These are phyloP conservation scores for Chloris gayana DNA, from an alignment of 176 grass and related monocot genomes.

Conservation along the genomic window DNA sequence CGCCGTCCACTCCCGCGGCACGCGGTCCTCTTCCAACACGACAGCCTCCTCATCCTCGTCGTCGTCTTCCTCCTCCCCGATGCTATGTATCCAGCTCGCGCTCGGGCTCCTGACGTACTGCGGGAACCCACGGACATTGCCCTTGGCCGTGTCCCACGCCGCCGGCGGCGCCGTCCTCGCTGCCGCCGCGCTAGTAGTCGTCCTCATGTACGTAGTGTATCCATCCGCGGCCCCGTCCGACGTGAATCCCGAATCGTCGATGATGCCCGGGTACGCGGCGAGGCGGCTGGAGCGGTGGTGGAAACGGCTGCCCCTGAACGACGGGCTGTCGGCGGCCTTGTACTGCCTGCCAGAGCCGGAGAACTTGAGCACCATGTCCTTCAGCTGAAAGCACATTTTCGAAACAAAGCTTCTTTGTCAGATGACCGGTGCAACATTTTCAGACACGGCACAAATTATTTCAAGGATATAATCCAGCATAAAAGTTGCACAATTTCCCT, in stretches of 20 bases:
- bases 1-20: constrained; percentile 90
- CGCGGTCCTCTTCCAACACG: constrained; percentile 68
- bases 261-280: constrained; percentile 54
- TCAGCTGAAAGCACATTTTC: constrained; percentile 68
- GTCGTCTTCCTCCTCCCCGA: constrained; percentile 34
- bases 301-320: constrained; percentile 63
- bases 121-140: constrained; percentile 34
- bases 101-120: constrained; percentile 51
- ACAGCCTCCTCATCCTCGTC: constrained; percentile 41
- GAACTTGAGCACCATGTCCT: constrained; percentile 98
- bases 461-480: background rate
- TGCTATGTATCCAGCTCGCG: constrained; percentile 47
- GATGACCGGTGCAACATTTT: background rate
- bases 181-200: background rate
- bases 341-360: constrained; percentile 78
- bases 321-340: constrained; percentile 67
- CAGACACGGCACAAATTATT: background rate
- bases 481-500: background rate
- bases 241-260: constrained; percentile 62
- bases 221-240: constrained; percentile 50
- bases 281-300: constrained; percentile 61
- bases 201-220: constrained; percentile 48
- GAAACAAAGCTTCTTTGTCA: background rate
- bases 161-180: constrained; percentile 37
- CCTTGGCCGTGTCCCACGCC: constrained; percentile 57